Conservation (phyloP, 192 early-diverging fungal genomes). For the Rhizoclosmatium globosum region DNA sequence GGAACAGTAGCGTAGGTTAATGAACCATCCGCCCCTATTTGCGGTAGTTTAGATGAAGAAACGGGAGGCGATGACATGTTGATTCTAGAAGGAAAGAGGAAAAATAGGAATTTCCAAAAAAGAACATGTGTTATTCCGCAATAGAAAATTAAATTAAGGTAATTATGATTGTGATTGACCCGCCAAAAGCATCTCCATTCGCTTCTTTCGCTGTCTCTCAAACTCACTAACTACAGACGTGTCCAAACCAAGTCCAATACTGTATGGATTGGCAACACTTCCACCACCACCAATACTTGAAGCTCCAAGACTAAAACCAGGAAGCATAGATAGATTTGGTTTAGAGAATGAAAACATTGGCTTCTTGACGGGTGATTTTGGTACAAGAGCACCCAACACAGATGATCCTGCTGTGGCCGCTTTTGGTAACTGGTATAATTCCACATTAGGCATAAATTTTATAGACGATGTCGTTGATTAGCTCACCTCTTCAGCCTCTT, state of each 20-base stretch:
- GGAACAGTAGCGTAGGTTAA: too few relatives aligned
- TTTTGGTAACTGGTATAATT: background rate
- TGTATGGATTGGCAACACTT: slow-evolving; percentile 2
- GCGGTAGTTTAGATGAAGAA: too few relatives aligned
- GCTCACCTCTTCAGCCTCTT: slow-evolving; percentile 49
- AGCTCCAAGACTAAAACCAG: background rate
- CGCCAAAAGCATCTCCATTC: background rate
- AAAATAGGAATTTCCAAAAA: background rate
- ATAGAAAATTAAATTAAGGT: background rate
- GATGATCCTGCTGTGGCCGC: too few relatives aligned
- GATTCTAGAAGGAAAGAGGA: too few relatives aligned
- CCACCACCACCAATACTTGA: background rate
- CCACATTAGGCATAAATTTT: background rate
- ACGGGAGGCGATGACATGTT: too few relatives aligned
- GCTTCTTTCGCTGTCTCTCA: slow-evolving; percentile 9
- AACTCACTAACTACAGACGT: background rate
- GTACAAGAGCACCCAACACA: background rate
- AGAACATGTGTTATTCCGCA: background rate
- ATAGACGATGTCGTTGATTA: background rate
- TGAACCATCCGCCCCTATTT: too few relatives aligned
- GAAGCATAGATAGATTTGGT: background rate
- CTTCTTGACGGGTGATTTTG: slow-evolving; percentile 13
- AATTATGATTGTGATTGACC: background rate
- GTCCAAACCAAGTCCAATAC: background rate
- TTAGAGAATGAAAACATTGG: slow-evolving; percentile 21